phyloP scores from a whole-genome alignment of 2,329 filamentous ascomycete species.

The Trichoderma sp. region DNA sequence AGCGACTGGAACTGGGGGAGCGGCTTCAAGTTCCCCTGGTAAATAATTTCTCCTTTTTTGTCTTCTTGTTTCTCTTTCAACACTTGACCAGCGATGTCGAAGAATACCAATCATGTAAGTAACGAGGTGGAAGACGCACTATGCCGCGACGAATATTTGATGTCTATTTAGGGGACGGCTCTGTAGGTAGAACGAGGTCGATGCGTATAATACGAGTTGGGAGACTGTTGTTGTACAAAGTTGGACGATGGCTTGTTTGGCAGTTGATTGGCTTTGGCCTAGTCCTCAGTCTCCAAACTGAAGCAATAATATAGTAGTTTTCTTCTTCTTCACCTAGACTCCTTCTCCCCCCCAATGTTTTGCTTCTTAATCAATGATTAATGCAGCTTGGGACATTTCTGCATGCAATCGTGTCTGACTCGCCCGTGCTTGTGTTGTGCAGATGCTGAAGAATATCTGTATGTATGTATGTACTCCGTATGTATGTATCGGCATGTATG shows the following conservation, averaged over 20 bases:
- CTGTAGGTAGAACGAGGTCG: constrained; percentile 10
- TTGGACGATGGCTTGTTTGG: neutral
- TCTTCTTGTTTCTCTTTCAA: neutral
- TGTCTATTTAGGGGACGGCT: neutral
- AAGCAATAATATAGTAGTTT: neutral
- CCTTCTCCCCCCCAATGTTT: neutral
- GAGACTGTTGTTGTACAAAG: neutral
- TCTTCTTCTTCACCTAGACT: neutral
- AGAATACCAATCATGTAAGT: constrained; percentile 18
- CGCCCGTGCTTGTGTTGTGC: neutral
- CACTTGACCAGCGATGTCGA: constrained; percentile 11
- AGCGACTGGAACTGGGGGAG: neutral
- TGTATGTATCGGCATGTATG: neutral
- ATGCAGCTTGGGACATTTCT: neutral
- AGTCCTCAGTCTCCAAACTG: neutral
- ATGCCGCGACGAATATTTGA: constrained; percentile 13
- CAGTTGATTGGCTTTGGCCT: neutral
- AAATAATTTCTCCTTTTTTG: neutral
- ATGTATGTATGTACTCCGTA: no score
- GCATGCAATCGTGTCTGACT: neutral
- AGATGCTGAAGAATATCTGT: neutral
- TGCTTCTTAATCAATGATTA: neutral
- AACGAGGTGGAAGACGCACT: constrained; percentile 8
- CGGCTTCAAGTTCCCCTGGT: neutral
- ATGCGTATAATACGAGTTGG: constrained; percentile 11